Conservation (phyloP, 228 moss, liverwort and hornwort genomes). For the Sphagnum magellanicum region DNA sequence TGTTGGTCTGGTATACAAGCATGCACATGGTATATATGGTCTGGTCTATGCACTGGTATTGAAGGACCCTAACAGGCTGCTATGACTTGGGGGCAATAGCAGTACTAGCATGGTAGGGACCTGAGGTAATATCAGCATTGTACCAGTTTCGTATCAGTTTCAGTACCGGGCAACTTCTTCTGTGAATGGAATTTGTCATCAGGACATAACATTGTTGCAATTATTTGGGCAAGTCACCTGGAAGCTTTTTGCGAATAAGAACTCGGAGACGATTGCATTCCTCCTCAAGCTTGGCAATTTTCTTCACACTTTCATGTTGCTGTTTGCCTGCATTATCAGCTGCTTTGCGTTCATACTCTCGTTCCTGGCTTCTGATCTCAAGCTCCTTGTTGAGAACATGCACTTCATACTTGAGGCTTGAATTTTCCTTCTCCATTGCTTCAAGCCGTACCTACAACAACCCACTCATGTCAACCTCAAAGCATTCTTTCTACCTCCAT, state of each 20-base stretch:
- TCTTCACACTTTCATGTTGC: conserved; percentile 37
- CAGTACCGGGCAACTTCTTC: no score
- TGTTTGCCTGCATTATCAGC: conserved; percentile 32
- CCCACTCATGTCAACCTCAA: no score
- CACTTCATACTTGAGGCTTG: conserved; percentile 36
- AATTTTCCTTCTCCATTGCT: conserved; percentile 45
- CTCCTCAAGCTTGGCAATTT: conserved; percentile 49
- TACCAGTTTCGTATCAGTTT: no score
- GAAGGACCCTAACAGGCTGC: no score
- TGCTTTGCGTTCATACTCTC: conserved; percentile 38
- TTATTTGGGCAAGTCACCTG: conserved; percentile 10
- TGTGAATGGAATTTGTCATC: no score
- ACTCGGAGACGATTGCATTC: conserved; percentile 54
- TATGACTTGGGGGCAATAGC: no score
- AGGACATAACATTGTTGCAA: no score
- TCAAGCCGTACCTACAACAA: conserved; percentile 38
- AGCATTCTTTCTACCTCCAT: no score
- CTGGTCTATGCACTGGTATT: neutral
- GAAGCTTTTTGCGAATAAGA: conserved; percentile 64
- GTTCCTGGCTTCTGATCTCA: conserved; percentile 34
- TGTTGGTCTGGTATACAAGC: no score
- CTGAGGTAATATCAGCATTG: no score
- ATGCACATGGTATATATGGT: neutral
- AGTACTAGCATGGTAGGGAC: no score
- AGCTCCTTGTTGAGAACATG: conserved; percentile 53